Conservation (phyloP, 805 yeast genomes). For the Sugiyamaella boreocaroliniensis region DNA sequence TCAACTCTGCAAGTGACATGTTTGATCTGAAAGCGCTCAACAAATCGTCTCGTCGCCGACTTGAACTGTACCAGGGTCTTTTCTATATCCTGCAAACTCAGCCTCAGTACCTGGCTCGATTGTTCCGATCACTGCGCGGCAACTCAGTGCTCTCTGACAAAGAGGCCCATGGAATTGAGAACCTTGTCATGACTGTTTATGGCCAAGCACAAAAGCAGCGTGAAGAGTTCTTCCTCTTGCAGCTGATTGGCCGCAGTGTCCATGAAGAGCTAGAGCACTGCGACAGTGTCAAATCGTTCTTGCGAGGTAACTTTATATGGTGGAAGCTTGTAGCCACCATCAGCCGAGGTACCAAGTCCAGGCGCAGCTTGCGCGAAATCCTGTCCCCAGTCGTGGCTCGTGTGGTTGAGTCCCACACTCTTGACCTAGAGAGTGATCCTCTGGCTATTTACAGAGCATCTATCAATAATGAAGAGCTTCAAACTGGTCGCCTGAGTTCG, state of each 20-base stretch:
- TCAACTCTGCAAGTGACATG: conserved; percentile 25
- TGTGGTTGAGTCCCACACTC: conserved; percentile 23
- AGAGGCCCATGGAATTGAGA: conserved; percentile 29
- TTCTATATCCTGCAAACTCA: conserved; percentile 82
- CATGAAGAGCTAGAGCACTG: conserved; percentile 22
- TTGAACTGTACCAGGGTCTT: conserved; percentile 67
- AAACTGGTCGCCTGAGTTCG: conserved; percentile 32
- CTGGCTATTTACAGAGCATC: conserved; percentile 30
- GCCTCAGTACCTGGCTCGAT: conserved; percentile 58
- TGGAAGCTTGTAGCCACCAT: conserved; percentile 37
- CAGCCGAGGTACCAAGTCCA: conserved; percentile 34
- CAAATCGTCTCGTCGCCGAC: conserved; percentile 38
- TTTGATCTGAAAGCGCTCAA: conserved; percentile 35
- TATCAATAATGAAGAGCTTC: conserved; percentile 29
- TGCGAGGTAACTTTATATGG: conserved; percentile 35
- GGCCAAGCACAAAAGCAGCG: conserved; percentile 42
- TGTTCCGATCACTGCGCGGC: conserved; percentile 36
- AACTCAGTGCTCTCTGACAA: conserved; percentile 24
- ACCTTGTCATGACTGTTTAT: conserved; percentile 29
- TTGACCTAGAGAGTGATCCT: conserved; percentile 80
- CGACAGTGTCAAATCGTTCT: conserved; percentile 18
- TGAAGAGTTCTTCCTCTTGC: conserved; percentile 64
- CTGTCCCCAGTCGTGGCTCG: conserved; percentile 34
- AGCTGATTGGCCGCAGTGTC: conserved; percentile 41
- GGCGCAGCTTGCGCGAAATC: conserved; percentile 28